phyloP scores from a whole-genome alignment of 2,329 filamentous ascomycete genomes.

The Aspergillus proliferans region DNA sequence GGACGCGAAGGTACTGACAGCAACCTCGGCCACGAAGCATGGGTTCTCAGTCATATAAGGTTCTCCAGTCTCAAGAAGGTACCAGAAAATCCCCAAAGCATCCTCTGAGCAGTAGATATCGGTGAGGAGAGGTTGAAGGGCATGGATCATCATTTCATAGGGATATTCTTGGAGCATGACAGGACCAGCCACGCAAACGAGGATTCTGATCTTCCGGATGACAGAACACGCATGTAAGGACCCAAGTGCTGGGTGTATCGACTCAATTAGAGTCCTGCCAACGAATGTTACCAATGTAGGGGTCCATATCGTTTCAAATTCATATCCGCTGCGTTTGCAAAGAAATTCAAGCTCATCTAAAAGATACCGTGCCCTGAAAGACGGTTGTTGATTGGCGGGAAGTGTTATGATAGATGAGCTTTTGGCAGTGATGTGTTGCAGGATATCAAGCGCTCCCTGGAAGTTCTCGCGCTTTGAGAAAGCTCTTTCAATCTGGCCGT shows the following conservation, averaged over 20 bases:
- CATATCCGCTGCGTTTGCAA: slow-evolving; percentile 64
- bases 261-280: slow-evolving; percentile 70
- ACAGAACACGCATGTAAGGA: slow-evolving; percentile 81
- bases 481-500: slow-evolving; percentile 64
- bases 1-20: slow-evolving; percentile 71
- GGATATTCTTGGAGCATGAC: slow-evolving; percentile 73
- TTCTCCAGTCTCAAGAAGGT: slow-evolving; percentile 65
- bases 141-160: slow-evolving; percentile 81
- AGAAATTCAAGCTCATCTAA: slow-evolving; percentile 69
- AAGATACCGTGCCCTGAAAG: slow-evolving; percentile 73
- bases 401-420: slow-evolving; percentile 61
- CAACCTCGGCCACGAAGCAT: slow-evolving; percentile 74
- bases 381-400: slow-evolving; percentile 76
- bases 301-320: slow-evolving; percentile 64
- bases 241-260: slow-evolving; percentile 74
- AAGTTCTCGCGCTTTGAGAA: slow-evolving; percentile 57
- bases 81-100: slow-evolving; percentile 77
- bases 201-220: slow-evolving; percentile 74
- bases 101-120: slow-evolving; percentile 87
- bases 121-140: slow-evolving; percentile 69
- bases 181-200: slow-evolving; percentile 70
- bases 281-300: slow-evolving; percentile 67
- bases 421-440: slow-evolving; percentile 63
- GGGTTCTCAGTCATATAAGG: slow-evolving; percentile 59
- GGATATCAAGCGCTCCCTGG: slow-evolving; percentile 54